Evolutionary conservation across 805 yeast genomes (phyloP).

Genomic region (Brettanomyces anomalus): DNA sequence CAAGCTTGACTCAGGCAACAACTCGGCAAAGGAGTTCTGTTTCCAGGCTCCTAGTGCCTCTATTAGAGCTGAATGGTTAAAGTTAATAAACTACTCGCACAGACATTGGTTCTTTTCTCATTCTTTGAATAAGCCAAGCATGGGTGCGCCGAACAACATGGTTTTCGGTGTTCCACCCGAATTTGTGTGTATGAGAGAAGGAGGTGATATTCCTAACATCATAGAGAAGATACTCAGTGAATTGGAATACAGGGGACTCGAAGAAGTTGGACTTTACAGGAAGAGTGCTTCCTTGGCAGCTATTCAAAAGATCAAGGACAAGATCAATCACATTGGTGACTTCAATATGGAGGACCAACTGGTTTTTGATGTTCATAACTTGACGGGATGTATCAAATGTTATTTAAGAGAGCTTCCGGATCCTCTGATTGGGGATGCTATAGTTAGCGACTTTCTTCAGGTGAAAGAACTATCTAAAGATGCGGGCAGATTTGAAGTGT

Average conservation of each 20-base stretch:
- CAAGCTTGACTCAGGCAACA: conserved; percentile 30
- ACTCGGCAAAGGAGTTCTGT: conserved; percentile 32
- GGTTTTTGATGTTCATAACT: conserved; percentile 67
- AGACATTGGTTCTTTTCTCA: conserved; percentile 49
- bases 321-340: conserved; percentile 38
- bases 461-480: conserved; percentile 20
- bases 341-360: conserved; percentile 34
- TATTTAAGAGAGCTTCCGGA: conserved; percentile 83
- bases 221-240: conserved; percentile 59
- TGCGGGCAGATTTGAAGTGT: conserved; percentile 18
- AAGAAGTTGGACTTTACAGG: conserved; percentile 87
- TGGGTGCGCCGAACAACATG: conserved; percentile 9
- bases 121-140: conserved; percentile 14
- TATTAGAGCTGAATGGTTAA: conserved; percentile 72
- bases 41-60: conserved; percentile 57
- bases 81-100: conserved; percentile 35
- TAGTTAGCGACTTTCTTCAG: conserved; percentile 48
- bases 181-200: conserved; percentile 67
- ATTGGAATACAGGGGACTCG: conserved; percentile 79
- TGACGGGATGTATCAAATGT: conserved; percentile 81
- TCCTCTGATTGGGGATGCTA: conserved; percentile 59
- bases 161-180: conserved; percentile 86
- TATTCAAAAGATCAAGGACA: conserved; percentile 32
- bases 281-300: conserved; percentile 45
- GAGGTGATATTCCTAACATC: conserved; percentile 51